A percentile compares a stretch with the other conserved stretches of the same genome.
phyloP scores from a whole-genome alignment of 2,329 filamentous ascomycete species.

The Colletotrichum horii region DNA sequence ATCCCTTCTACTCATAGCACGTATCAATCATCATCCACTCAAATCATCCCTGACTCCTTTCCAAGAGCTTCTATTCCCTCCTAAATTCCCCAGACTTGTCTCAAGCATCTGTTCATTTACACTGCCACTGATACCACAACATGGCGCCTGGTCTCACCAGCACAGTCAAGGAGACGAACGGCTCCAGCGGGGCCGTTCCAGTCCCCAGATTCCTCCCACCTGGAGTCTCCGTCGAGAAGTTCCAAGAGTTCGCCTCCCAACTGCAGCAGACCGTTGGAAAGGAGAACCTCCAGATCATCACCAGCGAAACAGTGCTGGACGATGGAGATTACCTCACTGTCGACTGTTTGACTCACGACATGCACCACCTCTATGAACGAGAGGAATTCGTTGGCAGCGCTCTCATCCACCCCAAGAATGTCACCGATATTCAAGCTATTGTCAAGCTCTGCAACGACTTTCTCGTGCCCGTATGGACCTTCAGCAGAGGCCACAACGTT shows the following conservation, averaged over 20 bases:
- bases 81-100: background rate
- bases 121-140: background rate
- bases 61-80: background rate
- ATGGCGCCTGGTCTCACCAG: slow-evolving; percentile 4
- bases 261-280: background rate
- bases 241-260: background rate
- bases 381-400: slow-evolving; percentile 49
- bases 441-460: slow-evolving; percentile 50
- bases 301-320: background rate
- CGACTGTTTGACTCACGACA: slow-evolving; percentile 31
- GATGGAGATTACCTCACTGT: slow-evolving; percentile 12
- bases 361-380: slow-evolving; percentile 42
- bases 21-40: fast-evolving
- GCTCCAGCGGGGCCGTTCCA: background rate
- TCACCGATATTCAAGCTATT: slow-evolving; percentile 49
- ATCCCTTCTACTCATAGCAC: background rate
- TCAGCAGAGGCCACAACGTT: slow-evolving; percentile 53
- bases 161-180: background rate
- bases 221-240: background rate
- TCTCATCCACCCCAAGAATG: slow-evolving; percentile 34
- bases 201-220: background rate
- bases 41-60: background rate
- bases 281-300: slow-evolving; percentile 13
- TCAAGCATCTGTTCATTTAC: background rate
- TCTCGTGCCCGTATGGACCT: slow-evolving; percentile 52